phyloP scores from a whole-genome alignment of 129 eudicot genomes.

The Apium graveolens region DNA sequence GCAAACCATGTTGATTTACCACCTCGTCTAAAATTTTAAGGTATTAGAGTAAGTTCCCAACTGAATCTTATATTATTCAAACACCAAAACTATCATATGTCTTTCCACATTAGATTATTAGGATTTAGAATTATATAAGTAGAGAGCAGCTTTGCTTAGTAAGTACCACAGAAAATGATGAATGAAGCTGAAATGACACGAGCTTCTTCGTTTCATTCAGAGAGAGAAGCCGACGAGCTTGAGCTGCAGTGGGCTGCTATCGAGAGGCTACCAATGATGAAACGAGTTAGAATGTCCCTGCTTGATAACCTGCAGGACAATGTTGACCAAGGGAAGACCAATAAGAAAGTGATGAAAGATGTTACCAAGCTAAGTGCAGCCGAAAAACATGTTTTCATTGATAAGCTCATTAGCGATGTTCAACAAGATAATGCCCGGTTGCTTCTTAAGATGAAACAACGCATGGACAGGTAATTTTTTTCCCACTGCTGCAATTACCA shows the following conservation, averaged over 20 bases:
- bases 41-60: too few species aligned
- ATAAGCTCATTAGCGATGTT: constrained; percentile 40
- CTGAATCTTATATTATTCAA: too few species aligned
- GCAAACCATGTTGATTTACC: too few species aligned
- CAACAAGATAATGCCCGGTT: constrained; percentile 42
- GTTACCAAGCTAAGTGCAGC: constrained; percentile 35
- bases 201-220: not conserved
- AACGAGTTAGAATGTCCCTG: constrained; percentile 6
- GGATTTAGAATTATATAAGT: not conserved
- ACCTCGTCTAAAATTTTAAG: too few species aligned
- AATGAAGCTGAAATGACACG: not conserved
- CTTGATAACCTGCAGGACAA: constrained; percentile 15
- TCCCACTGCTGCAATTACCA: not conserved
- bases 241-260: constrained; percentile 18
- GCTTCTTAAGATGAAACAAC: constrained; percentile 35
- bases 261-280: constrained; percentile 14
- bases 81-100: not conserved
- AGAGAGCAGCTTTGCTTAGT: not conserved
- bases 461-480: constrained; percentile 38
- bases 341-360: constrained; percentile 39
- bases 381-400: constrained; percentile 40
- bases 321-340: constrained; percentile 17
- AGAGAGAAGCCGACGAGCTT: constrained; percentile 7
- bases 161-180: not conserved
- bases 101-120: not conserved